phyloP scores from a whole-genome alignment of 1,139 yeast species.

The Pneumocystis murina region DNA sequence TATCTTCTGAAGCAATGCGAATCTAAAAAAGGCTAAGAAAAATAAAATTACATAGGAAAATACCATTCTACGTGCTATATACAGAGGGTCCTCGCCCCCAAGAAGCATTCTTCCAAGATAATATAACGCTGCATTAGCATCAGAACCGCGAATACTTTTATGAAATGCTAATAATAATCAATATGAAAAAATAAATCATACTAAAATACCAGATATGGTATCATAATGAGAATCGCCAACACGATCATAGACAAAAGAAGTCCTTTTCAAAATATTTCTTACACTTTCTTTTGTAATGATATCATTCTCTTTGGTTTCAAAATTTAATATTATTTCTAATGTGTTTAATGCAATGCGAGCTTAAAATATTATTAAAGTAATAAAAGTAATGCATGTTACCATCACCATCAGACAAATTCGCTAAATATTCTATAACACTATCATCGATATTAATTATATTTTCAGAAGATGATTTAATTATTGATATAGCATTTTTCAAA shows the following conservation, averaged over 20 bases:
- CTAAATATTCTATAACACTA: constrained; percentile 53
- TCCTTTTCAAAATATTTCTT: constrained; percentile 30
- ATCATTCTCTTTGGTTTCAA: constrained; percentile 6
- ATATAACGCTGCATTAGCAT: constrained; percentile 78
- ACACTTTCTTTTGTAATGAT: constrained; percentile 24
- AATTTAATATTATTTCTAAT: constrained; percentile 37
- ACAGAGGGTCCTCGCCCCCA: constrained; percentile 89
- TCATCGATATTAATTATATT: constrained; percentile 17
- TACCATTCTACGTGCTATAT: constrained; percentile 82
- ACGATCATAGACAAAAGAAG: constrained; percentile 63
- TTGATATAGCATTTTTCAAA: constrained; percentile 39
- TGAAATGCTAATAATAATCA: constrained; percentile 35
- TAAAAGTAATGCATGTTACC: not conserved
- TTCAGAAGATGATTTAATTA: not conserved
- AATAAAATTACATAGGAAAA: constrained; percentile 37
- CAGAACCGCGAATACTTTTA: constrained; percentile 74
- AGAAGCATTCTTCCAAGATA: constrained; percentile 74
- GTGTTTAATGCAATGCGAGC: constrained; percentile 70
- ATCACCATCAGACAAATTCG: constrained; percentile 75
- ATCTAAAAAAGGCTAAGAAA: constrained; percentile 30
- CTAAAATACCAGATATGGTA: constrained; percentile 56
- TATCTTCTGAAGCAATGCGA: constrained; percentile 31
- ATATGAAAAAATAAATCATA: not conserved
- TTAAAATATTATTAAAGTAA: not conserved
- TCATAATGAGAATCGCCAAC: constrained; percentile 90